These are phyloP conservation scores for Trametes meyenii DNA, from an alignment of 768 basidiomycete species.

Conservation along the genomic window DNA sequence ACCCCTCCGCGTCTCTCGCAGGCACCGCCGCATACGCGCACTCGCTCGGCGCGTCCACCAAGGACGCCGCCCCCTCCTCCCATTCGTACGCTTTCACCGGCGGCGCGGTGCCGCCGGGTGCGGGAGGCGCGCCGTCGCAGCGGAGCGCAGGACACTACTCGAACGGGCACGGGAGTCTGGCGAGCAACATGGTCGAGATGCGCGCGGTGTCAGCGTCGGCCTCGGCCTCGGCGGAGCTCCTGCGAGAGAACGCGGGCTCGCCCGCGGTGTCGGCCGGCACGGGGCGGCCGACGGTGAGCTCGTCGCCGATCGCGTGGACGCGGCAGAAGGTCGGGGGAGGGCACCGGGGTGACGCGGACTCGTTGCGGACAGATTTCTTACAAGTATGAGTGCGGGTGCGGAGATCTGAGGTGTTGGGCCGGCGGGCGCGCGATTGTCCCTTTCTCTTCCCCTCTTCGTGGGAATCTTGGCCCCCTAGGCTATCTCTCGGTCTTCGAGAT, in stretches of 20 bases:
- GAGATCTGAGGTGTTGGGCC: neutral
- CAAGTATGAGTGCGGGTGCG: slow-evolving; percentile 22
- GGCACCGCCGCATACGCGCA: neutral
- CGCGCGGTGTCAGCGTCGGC: no score
- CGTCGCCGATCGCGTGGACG: slow-evolving; percentile 23
- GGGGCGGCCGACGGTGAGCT: slow-evolving; percentile 23
- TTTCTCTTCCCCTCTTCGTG: no score
- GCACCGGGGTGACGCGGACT: slow-evolving; percentile 31
- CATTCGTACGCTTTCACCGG: neutral
- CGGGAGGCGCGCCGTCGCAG: no score
- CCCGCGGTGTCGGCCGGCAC: neutral
- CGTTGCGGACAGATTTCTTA: slow-evolving; percentile 31
- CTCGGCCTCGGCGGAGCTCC: no score
- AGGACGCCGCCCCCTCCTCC: neutral
- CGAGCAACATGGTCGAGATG: no score
- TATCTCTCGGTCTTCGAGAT: no score
- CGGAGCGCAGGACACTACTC: no score
- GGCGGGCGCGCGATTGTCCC: no score
- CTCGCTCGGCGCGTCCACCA: neutral
- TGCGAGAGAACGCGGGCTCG: neutral
- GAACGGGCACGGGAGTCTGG: no score
- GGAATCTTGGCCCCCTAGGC: no score
- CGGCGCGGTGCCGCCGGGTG: neutral
- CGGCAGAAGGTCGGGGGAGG: slow-evolving; percentile 4
- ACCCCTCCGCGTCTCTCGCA: slow-evolving; percentile 1